Percentiles rank a stretch among this genome's conserved stretches.
Conservation (phyloP, 345 rosid species). For the Acer saccharum region DNA sequence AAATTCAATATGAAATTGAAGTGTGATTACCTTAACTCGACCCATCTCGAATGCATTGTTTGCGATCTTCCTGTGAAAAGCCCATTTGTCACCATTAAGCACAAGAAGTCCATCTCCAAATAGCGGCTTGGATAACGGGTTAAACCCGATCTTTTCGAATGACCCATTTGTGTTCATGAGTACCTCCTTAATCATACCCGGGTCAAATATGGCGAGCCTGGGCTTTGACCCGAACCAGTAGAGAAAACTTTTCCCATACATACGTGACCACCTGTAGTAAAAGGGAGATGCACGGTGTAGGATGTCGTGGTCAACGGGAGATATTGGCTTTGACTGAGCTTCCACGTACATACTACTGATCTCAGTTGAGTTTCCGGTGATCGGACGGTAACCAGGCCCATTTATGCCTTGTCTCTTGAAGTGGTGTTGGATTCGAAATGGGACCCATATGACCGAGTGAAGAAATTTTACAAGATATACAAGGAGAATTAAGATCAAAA, state of each 20-base stretch:
- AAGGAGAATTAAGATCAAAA: constrained; percentile 23
- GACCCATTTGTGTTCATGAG: constrained; percentile 43
- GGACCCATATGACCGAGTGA: constrained; percentile 52
- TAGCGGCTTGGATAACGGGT: constrained; percentile 60
- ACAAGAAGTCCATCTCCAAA: constrained; percentile 72
- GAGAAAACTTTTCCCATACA: constrained; percentile 58
- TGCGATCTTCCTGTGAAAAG: constrained; percentile 59
- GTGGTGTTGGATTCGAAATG: constrained; percentile 55
- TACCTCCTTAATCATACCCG: constrained; percentile 60
- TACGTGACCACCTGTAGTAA: constrained; percentile 57
- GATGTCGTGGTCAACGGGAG: constrained; percentile 36
- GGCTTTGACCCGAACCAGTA: constrained; percentile 83
- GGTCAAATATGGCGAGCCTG: constrained; percentile 62
- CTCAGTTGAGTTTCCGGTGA: constrained; percentile 68
- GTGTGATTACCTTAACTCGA: constrained; percentile 57
- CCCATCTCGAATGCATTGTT: constrained; percentile 67
- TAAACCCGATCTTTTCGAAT: constrained; percentile 38
- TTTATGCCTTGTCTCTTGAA: constrained; percentile 48
- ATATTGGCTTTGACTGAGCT: constrained; percentile 47
- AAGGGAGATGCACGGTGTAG: constrained; percentile 55
- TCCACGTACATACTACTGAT: constrained; percentile 39
- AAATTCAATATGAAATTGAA: no score
- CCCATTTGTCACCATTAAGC: constrained; percentile 69
- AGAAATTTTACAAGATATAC: constrained; percentile 35
- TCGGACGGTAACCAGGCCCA: constrained; percentile 61